phyloP scores from a whole-genome alignment of 495 filamentous ascomycete genomes.

The Letharia columbiana region DNA sequence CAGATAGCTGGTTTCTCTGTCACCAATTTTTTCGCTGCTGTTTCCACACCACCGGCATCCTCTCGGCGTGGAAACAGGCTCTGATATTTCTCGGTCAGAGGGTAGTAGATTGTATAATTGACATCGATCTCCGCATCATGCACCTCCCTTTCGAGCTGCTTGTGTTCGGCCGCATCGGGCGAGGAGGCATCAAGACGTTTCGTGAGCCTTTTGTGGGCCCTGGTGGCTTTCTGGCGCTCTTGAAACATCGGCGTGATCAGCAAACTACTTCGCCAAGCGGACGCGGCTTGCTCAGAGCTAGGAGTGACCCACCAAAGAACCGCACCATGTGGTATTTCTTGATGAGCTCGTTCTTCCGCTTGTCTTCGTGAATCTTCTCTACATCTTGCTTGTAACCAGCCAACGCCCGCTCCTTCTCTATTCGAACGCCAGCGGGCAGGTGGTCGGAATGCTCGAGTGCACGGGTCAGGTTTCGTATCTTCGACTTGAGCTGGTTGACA shows the following conservation, averaged over 20 bases:
- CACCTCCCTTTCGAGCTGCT: conserved; percentile 47
- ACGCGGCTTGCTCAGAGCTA: neutral
- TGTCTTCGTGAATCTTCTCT: conserved; percentile 44
- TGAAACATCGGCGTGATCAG: conserved; percentile 28
- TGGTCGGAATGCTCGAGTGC: conserved; percentile 51
- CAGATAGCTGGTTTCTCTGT: conserved; percentile 53
- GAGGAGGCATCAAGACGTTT: conserved; percentile 36
- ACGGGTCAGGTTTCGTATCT: conserved; percentile 50
- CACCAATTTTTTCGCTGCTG: conserved; percentile 19
- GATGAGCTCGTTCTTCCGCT: conserved; percentile 61
- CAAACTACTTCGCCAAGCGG: neutral
- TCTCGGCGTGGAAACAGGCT: conserved; percentile 51
- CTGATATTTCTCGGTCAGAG: conserved; percentile 69
- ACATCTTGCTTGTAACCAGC: conserved; percentile 67
- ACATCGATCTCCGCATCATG: conserved; percentile 69
- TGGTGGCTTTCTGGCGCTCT: conserved; percentile 75
- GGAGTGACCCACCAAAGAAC: conserved; percentile 61
- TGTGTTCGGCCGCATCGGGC: conserved; percentile 30
- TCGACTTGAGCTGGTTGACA: conserved; percentile 23
- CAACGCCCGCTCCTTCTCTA: conserved; percentile 75
- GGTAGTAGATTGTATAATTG: conserved; percentile 79
- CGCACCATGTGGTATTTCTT: conserved; percentile 88
- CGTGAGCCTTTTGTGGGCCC: conserved; percentile 55
- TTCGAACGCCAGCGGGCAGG: conserved; percentile 64
- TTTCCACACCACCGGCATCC: conserved; percentile 16